These are phyloP conservation scores for Acacia crassicarpa DNA, from an alignment of 306 rosid species.

Conservation along the genomic window DNA sequence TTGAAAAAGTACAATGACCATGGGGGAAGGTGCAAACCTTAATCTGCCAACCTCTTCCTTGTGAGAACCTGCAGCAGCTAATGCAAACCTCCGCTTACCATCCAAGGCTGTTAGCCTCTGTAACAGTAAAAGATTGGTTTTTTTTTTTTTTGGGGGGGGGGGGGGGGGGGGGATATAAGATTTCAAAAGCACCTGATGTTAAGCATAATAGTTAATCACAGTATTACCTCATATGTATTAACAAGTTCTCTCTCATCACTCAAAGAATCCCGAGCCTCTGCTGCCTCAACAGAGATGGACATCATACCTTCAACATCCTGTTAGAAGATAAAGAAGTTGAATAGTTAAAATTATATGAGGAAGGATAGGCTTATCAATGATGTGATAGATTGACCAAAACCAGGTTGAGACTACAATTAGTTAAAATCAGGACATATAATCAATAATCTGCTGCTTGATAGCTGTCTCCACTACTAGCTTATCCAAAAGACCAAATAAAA, in stretches of 20 bases:
- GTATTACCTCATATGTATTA: slow-evolving; percentile 80
- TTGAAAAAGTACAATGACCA: slow-evolving; percentile 11
- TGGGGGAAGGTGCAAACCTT: slow-evolving; percentile 50
- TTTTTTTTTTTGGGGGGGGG: background rate
- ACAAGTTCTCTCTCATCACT: slow-evolving; percentile 89
- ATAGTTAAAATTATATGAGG: slow-evolving; percentile 37
- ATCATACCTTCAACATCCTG: slow-evolving; percentile 99
- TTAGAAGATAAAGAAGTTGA: slow-evolving; percentile 42
- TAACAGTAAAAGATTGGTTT: slow-evolving; percentile 14
- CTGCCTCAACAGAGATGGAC: slow-evolving; percentile 96
- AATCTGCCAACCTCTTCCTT: slow-evolving; percentile 94
- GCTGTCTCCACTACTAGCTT: slow-evolving; percentile 17
- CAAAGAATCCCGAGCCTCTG: slow-evolving; percentile 89
- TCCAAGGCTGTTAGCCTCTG: slow-evolving; percentile 97
- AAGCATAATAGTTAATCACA: slow-evolving; percentile 18
- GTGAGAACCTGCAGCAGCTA: slow-evolving; percentile 94
- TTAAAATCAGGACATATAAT: slow-evolving; percentile 19
- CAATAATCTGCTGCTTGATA: slow-evolving; percentile 7
- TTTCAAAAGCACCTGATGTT: slow-evolving; percentile 5
- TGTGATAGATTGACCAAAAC: background rate
- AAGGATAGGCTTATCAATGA: slow-evolving; percentile 10
- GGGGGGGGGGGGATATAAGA: background rate
- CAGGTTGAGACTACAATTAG: slow-evolving; percentile 14
- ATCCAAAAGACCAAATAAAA: slow-evolving; percentile 27
- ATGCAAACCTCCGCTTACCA: slow-evolving; percentile 91